These are phyloP conservation scores for Talaromyces proteolyticus DNA, from an alignment of 495 filamentous ascomycete genomes.

Conservation along the genomic window DNA sequence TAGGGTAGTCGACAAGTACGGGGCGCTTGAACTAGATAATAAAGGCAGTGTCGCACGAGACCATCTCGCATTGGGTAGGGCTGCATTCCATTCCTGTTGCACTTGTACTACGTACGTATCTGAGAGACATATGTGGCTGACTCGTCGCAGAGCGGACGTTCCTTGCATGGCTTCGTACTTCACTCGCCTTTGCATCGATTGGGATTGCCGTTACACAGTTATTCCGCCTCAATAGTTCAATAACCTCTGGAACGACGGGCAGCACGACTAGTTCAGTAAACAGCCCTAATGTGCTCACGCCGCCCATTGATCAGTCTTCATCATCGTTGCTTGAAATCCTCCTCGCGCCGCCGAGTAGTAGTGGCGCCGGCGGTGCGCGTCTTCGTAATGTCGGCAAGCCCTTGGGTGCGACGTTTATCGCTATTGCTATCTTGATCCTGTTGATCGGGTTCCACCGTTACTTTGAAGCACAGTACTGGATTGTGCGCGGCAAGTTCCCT, in stretches of 20 bases:
- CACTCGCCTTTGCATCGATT: slow-evolving; percentile 91
- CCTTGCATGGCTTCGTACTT: slow-evolving; percentile 93
- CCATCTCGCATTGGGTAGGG: slow-evolving; percentile 85
- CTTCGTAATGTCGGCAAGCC: slow-evolving; percentile 84
- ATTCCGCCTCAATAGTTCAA: slow-evolving; percentile 80
- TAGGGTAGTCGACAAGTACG: slow-evolving; percentile 59
- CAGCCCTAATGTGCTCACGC: not conserved
- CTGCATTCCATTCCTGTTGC: not conserved
- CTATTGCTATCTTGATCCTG: slow-evolving; percentile 79
- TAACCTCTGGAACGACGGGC: slow-evolving; percentile 19
- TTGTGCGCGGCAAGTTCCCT: slow-evolving; percentile 89
- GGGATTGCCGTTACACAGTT: slow-evolving; percentile 95
- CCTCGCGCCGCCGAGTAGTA: slow-evolving; percentile 3
- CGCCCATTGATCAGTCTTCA: not conserved
- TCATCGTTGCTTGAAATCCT: slow-evolving; percentile 8
- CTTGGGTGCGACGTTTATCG: slow-evolving; percentile 88
- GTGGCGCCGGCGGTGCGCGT: slow-evolving; percentile 13
- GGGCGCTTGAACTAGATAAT: slow-evolving; percentile 87
- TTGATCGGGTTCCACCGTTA: slow-evolving; percentile 73
- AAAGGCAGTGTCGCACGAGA: slow-evolving; percentile 94
- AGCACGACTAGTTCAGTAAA: not conserved
- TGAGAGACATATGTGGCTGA: slow-evolving; percentile 13
- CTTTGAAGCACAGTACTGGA: slow-evolving; percentile 69
- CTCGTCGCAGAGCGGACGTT: slow-evolving; percentile 77
- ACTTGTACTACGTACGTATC: too few relatives aligned